Evolutionary conservation across 352 stramenopile genomes (phyloP).

Genomic region (Plasmopara halstedii): DNA sequence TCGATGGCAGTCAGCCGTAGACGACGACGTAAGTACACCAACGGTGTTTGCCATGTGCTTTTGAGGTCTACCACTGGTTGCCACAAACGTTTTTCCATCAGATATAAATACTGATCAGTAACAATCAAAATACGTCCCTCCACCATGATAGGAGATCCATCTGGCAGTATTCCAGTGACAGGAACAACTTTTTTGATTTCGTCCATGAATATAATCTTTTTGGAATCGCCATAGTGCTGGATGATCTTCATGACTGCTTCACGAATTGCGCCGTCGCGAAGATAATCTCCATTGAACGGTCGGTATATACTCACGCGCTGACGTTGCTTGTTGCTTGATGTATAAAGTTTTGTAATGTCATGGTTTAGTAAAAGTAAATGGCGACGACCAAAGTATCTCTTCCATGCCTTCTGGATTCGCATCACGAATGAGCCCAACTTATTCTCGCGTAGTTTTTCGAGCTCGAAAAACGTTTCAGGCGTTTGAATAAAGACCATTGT

Average conservation of each 20-base stretch:
- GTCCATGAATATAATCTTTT: conserved; percentile 83
- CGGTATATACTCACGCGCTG: conserved; percentile 84
- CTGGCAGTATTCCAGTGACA: conserved; percentile 12
- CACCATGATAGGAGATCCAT: conserved; percentile 31
- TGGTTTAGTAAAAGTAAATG: conserved; percentile 78
- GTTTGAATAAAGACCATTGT: conserved; percentile 90
- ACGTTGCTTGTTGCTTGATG: conserved; percentile 68
- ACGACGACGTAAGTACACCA: conserved; percentile 69
- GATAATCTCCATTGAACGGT: conserved; percentile 80
- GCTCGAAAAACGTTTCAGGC: conserved; percentile 82
- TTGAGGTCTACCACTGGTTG: conserved; percentile 48
- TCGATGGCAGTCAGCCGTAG: conserved; percentile 54
- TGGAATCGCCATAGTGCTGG: conserved; percentile 62
- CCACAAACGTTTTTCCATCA: conserved; percentile 73
- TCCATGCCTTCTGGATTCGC: conserved; percentile 81
- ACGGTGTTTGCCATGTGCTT: conserved; percentile 39
- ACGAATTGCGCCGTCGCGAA: conserved; percentile 51
- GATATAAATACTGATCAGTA: conserved; percentile 64
- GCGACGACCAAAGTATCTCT: conserved; percentile 66
- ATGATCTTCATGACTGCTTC: conserved; percentile 65
- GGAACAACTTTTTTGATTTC: conserved; percentile 53
- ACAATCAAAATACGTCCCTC: conserved; percentile 52
- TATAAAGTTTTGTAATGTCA: conserved; percentile 84
- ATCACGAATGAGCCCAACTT: conserved; percentile 68
- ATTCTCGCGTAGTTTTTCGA: conserved; percentile 83